Evolutionary conservation across 805 yeast genomes (phyloP), one percentile per base, ranked within the genome.

Genomic region (Kuraishia cidri): DNA sequence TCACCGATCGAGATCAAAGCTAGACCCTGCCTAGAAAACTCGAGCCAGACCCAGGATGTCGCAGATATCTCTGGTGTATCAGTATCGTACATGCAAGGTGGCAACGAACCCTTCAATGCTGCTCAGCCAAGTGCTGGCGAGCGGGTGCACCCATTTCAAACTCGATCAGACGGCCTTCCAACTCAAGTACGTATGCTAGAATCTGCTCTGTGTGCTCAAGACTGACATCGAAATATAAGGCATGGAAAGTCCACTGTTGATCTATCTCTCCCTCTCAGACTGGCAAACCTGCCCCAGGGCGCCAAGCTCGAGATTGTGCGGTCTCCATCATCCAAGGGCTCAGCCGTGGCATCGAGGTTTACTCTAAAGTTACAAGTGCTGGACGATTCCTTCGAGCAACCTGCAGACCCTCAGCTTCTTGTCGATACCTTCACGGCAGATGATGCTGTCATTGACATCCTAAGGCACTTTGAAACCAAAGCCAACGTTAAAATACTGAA

Each of bases 241-340:
- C 62, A 64, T 35, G 57, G 59, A 4, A 52, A 46, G 22, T 47
- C 45, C 1, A 42, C 44, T 5, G 33, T 69, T 14, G 58, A 66
- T 4, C 39, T 56, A 11, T 56, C 62, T 23, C 37, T 68, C 22
- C 74, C 75, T 1, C 46, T 63, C 38, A 52, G 74, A 36, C 43
- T 68, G 12, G 42, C 62, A 11, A 61, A 62, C 32, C 39, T 70
- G 13, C 67, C 73, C 2, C 48, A 57, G 5, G 75, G 75, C 9
- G 62, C 59, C 12, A 69, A 64, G 29, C 35, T 70, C 23, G 47
- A 48, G 6, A 39, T 67, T 27, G 32, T 29, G 3, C 36, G 16
- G 33, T 19, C 21, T 26, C 12, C 28, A 35, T 4, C 29, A 22
- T 4, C 26, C 22, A 7, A 4, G 24, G 16, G 15, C 32, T 6